Evolutionary conservation across 192 early-diverging fungal species (phyloP), one percentile per base, ranked within the genome.

Genomic region (Entophlyctis luteolus): DNA sequence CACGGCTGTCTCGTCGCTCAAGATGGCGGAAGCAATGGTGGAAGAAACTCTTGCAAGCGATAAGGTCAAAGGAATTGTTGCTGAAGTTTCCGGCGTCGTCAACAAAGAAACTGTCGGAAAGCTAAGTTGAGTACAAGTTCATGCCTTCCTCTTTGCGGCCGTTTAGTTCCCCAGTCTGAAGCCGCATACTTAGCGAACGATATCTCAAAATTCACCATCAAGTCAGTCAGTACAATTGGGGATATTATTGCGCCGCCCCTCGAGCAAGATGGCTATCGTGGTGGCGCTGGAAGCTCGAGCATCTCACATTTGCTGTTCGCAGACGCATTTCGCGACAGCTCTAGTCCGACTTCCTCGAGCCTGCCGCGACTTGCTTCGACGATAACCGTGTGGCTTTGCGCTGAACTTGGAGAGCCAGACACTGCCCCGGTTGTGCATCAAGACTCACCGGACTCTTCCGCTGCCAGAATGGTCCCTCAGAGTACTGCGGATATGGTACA

Each of bases 231-330:
- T 16, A 68, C 60, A 10, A 6, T 80, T 48, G 74, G 68, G 4
- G 79, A 80, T 63, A 77, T 76, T 1, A 62, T 80, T 42, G 79
- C 79, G 2, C 79, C 79, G 0, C 78, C 78, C 14, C 69, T 79
- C 32, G 33, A 33, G n/a, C 36, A 48, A 8, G 14, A 48, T 33
- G 29, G 28, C 18, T 50, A 63, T 29, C 45, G 62, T 6, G 58
- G 58, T 0, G 58, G 16, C 1, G n/a, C n/a, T n/a, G 39, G 39
- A 42, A 63, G 50, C 36, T 63, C 62, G 3, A 49, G 27, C 48
- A 63, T 63, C 46, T 63, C 62, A 3, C 62, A 63, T 33, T 33
- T 63, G 16, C 31, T 63, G 16, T 63, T 63, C 25, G 12, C 62
- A 2, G 62, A 63, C 48, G 42, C 62, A 33, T 63, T 48, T 12